Evolutionary conservation across 2,329 filamentous ascomycete species (phyloP), one percentile per base, ranked within the genome.

Genomic region (Fusarium fujikuroi): DNA sequence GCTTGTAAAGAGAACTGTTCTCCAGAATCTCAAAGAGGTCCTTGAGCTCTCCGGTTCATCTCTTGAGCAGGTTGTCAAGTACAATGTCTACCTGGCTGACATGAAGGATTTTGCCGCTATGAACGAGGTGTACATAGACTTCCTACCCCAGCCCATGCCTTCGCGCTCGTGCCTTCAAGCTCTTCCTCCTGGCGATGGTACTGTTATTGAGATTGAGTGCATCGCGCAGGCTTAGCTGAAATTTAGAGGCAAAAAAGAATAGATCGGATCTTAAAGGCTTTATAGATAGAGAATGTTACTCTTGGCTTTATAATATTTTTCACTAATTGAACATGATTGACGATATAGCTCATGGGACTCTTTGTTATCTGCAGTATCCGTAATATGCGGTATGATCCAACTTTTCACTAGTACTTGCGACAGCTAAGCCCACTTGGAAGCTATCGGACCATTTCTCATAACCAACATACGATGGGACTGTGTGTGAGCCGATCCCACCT

Each of bases 41-140:
- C 85, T 94, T 21, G 87, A 90, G 66, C 92, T 89, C 53, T 90
- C 91, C 3, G 91, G 91, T 8, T 90, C 88, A 28, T 85, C 84
- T 37, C 85, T 94, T 34, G 82, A 85, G 58, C 89, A 89, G 77
- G 89, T 93, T 21, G 89, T 93, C 76, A 93, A 93, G 84, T 89
- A 92, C 62, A 89, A 88, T 72, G 90, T 93, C 70, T 94, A 93
- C 84, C 84, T 94, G 47, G 88, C 89, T 57, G 88, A 91, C 75
- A 93, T 93, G 91, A 89, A 88, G 66, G 86, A 93, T 80, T 94
- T 93, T 78, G 87, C 85, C 21, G 89, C 91, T 78, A 93, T 93
- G 90, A 81, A 82, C 60, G 79, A 81, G 73, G 80, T 73, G 4
- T 82, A 81, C 61, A 79, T 84, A 57, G 81, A 81, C 3, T 84